A percentile compares a stretch with the other conserved stretches of the same genome.
These are phyloP conservation scores for Brassica balearica DNA, from an alignment of 441 rosid genomes.

Conservation along the genomic window DNA sequence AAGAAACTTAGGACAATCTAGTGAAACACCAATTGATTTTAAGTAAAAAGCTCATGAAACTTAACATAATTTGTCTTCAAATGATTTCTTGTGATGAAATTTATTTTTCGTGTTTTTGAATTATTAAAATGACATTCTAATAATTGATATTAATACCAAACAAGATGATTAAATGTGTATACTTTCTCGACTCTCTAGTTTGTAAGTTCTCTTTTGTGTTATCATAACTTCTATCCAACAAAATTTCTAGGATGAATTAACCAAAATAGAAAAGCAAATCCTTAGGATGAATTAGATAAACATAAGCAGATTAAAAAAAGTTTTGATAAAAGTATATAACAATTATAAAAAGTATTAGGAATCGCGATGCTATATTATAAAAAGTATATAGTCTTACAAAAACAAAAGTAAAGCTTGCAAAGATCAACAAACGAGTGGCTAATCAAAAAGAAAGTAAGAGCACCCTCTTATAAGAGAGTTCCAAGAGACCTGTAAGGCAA, in stretches of 20 bases:
- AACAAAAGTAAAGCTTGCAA: not conserved
- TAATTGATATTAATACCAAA: not conserved
- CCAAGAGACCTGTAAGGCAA: constrained; percentile 34
- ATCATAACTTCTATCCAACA: not conserved
- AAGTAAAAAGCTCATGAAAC: not conserved
- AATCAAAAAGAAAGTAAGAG: constrained; percentile 8
- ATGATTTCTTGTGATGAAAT: too few species aligned
- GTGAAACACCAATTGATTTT: too few species aligned
- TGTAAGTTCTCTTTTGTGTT: not conserved
- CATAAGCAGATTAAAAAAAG: not conserved
- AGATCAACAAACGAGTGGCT: constrained; percentile 7
- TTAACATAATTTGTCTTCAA: not conserved
- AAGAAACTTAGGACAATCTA: too few species aligned
- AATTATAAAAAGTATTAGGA: not conserved
- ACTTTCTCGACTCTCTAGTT: not conserved
- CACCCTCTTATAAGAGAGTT: constrained; percentile 18
- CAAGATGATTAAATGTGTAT: not conserved
- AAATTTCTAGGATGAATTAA: not conserved
- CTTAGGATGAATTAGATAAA: not conserved
- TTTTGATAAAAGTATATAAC: not conserved
- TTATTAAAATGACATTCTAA: not conserved
- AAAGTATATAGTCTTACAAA: not conserved
- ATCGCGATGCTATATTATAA: not conserved
- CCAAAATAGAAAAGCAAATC: not conserved
- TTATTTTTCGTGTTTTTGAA: not conserved